These are phyloP conservation scores for Amanita rubescens DNA, from an alignment of 768 basidiomycete species.

Conservation along the genomic window DNA sequence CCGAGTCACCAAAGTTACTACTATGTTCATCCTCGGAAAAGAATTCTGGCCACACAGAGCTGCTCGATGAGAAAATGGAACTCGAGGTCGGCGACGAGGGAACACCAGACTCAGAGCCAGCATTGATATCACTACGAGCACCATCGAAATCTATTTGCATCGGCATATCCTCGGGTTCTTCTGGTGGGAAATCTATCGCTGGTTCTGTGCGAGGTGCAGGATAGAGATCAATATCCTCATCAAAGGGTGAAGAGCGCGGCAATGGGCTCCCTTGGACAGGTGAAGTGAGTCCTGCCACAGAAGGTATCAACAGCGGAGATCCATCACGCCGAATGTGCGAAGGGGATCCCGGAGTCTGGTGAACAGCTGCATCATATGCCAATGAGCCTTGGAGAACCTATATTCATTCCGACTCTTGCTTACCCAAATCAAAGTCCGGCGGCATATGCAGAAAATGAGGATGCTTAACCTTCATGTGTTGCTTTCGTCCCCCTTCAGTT, in stretches of 20 bases:
- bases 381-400: neutral
- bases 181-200: neutral
- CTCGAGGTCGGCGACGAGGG: neutral
- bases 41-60: neutral
- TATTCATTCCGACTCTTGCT: neutral
- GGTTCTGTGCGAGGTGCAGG: neutral
- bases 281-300: neutral
- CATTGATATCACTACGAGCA: neutral
- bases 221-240: neutral
- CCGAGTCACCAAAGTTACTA: neutral
- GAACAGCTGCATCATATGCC: neutral
- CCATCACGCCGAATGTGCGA: neutral
- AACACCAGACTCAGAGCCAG: neutral
- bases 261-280: neutral
- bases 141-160: neutral
- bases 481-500: neutral
- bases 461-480: neutral
- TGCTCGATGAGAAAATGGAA: neutral
- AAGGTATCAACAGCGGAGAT: neutral
- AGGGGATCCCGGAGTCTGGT: neutral
- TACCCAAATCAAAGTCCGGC: neutral
- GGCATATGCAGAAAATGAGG: neutral
- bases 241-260: neutral
- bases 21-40: neutral
- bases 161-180: neutral